Evolutionary conservation across 2,329 filamentous ascomycete species (phyloP).

Genomic region (Alternaria consortialis): DNA sequence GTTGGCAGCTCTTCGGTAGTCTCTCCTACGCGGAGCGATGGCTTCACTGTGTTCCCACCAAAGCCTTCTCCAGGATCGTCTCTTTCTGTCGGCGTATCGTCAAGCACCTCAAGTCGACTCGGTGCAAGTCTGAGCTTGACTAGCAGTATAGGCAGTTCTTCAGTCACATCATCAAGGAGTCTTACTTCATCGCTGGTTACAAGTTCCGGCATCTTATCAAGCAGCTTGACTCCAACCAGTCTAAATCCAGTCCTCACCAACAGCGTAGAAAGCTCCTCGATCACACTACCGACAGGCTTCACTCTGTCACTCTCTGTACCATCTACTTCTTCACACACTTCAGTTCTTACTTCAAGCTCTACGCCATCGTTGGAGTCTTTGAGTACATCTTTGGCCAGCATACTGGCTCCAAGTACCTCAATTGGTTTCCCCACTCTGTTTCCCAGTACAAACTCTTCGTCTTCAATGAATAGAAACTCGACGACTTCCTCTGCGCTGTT

Average conservation of each 20-base stretch:
- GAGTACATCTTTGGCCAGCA: not conserved
- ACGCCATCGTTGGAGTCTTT: not conserved
- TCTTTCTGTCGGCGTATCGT: not conserved
- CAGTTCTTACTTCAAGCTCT: not conserved
- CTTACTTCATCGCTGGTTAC: not conserved
- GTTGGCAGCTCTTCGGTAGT: not conserved
- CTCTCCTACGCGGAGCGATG: not conserved
- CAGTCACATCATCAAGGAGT: not conserved
- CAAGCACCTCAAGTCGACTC: not conserved
- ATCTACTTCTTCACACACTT: not conserved
- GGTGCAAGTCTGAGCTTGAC: not conserved
- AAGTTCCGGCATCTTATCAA: not conserved
- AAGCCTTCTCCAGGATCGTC: not conserved
- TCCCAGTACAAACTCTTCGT: not conserved
- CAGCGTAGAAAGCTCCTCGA: not conserved
- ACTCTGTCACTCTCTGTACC: not conserved
- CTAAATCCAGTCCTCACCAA: not conserved
- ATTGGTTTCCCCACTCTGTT: not conserved
- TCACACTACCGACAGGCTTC: not conserved
- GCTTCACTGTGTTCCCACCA: not conserved
- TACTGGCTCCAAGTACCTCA: not conserved
- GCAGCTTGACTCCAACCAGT: not conserved
- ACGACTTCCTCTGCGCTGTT: not conserved
- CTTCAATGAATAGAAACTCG: not conserved
- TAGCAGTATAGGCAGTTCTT: not conserved